A percentile compares a stretch with the other conserved stretches of the same genome.
phyloP scores from a whole-genome alignment of 2,329 filamentous ascomycete genomes.

The Pleomassaria siparia region DNA sequence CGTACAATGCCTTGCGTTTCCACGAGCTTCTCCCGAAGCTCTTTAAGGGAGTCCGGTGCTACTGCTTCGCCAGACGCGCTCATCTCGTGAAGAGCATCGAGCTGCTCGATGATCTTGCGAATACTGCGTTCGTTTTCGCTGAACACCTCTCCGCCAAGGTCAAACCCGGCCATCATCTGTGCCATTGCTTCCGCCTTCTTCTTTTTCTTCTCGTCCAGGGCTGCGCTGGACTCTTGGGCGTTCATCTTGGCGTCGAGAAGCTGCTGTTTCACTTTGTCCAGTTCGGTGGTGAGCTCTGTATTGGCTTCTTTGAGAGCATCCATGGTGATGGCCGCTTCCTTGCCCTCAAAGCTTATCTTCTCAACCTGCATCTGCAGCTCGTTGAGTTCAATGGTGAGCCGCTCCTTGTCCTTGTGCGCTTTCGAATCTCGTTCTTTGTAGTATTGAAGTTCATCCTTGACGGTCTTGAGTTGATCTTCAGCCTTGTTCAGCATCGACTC shows the following conservation, averaged over 20 bases:
- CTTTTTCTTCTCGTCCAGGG: constrained; percentile 95
- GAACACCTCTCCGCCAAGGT: constrained; percentile 88
- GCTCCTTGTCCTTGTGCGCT: constrained; percentile 87
- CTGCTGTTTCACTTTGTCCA: constrained; percentile 95
- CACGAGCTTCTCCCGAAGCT: constrained; percentile 74
- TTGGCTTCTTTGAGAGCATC: constrained; percentile 97
- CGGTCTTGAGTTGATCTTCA: constrained; percentile 79
- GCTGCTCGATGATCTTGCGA: constrained; percentile 76
- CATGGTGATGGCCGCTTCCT: constrained; percentile 97
- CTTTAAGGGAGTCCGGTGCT: constrained; percentile 76
- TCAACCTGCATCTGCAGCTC: constrained; percentile 96
- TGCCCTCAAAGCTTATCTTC: constrained; percentile 91
- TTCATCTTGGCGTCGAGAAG: constrained; percentile 95
- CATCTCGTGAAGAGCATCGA: constrained; percentile 77
- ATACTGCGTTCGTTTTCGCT: constrained; percentile 90
- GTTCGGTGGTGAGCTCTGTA: constrained; percentile 82
- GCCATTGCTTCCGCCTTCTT: constrained; percentile 99
- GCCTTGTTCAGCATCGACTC: constrained; percentile 77
- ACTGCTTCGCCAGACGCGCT: constrained; percentile 77
- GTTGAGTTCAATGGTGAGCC: constrained; percentile 80
- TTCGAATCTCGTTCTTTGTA: constrained; percentile 85
- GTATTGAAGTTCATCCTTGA: constrained; percentile 80
- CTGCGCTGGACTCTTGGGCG: constrained; percentile 87
- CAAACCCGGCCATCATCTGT: constrained; percentile 99
- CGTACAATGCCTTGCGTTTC: constrained; percentile 91